A percentile compares a stretch with the other conserved stretches of the same genome.
Evolutionary conservation across 108 stramenopile genomes (phyloP).

Genomic region (Nitzschia palea): DNA sequence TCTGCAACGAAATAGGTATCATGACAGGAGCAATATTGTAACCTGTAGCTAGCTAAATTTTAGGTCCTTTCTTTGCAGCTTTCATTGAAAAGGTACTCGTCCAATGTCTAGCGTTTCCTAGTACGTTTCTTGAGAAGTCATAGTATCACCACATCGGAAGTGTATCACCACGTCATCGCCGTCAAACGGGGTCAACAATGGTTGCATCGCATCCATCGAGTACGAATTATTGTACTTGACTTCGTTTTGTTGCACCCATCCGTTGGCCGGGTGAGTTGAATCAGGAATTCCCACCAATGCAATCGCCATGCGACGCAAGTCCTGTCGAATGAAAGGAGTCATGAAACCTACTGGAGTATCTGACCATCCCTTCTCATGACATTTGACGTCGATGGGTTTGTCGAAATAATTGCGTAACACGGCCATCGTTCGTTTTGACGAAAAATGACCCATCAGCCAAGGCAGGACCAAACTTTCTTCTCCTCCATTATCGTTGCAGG

Average conservation of each 20-base stretch:
- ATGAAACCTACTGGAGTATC: slow-evolving; percentile 22
- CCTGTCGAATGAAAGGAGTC: not conserved
- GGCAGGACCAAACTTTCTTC: not conserved
- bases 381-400: not conserved
- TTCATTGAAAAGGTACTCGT: too few species aligned
- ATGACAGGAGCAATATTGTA: too few species aligned
- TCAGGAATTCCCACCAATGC: slow-evolving; percentile 12
- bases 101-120: too few species aligned
- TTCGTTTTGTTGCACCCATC: not conserved
- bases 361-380: not conserved
- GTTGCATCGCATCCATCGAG: too few species aligned
- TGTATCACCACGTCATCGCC: slow-evolving; percentile 42
- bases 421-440: not conserved
- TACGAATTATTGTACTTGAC: too few species aligned
- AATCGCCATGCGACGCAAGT: slow-evolving; percentile 12
- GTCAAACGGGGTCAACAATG: slow-evolving; percentile 12
- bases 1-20: not conserved
- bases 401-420: not conserved
- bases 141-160: slow-evolving; percentile 46
- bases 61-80: too few species aligned
- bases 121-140: too few species aligned
- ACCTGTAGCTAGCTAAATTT: too few species aligned
- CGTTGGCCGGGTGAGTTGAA: not conserved
- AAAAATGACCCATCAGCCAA: not conserved
- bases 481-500: not conserved